A percentile compares a stretch with the other conserved stretches of the same genome.
phyloP scores from a whole-genome alignment of 768 basidiomycete species.

The Rhizopogon salebrosus region DNA sequence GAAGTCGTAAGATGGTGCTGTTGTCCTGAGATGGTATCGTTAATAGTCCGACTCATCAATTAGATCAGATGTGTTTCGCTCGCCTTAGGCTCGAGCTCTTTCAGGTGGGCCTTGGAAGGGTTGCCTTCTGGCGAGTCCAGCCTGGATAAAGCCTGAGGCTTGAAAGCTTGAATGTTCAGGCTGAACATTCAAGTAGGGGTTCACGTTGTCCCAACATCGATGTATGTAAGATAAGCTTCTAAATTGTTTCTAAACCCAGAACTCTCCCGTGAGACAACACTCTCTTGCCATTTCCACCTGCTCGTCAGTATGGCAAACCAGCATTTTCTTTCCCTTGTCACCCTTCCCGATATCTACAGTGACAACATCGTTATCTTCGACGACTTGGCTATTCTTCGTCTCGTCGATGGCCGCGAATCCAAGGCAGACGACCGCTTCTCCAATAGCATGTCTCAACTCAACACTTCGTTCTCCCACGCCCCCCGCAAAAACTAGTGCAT shows the following conservation, averaged over 20 bases:
- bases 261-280: slow-evolving; percentile 23
- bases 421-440: slow-evolving; percentile 48
- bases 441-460: slow-evolving; percentile 56
- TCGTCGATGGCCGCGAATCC: slow-evolving; percentile 52
- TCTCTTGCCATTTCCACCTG: slow-evolving; percentile 48
- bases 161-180: too few relatives aligned
- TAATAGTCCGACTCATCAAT: too few relatives aligned
- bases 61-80: too few relatives aligned
- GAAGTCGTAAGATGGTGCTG: too few relatives aligned
- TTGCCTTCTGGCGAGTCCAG: too few relatives aligned
- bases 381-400: slow-evolving; percentile 39
- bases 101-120: too few relatives aligned
- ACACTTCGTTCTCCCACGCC: slow-evolving; percentile 80
- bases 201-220: too few relatives aligned
- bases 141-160: too few relatives aligned
- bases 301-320: slow-evolving; percentile 67
- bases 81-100: too few relatives aligned
- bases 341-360: slow-evolving; percentile 44
- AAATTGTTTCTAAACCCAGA: slow-evolving; percentile 10
- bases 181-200: too few relatives aligned
- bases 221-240: too few relatives aligned
- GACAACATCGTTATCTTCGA: slow-evolving; percentile 30
- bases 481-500: slow-evolving; percentile 82
- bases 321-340: slow-evolving; percentile 28
- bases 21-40: too few relatives aligned